phyloP scores from a whole-genome alignment of 2,329 filamentous ascomycete species.

The Aspergillus sp. region DNA sequence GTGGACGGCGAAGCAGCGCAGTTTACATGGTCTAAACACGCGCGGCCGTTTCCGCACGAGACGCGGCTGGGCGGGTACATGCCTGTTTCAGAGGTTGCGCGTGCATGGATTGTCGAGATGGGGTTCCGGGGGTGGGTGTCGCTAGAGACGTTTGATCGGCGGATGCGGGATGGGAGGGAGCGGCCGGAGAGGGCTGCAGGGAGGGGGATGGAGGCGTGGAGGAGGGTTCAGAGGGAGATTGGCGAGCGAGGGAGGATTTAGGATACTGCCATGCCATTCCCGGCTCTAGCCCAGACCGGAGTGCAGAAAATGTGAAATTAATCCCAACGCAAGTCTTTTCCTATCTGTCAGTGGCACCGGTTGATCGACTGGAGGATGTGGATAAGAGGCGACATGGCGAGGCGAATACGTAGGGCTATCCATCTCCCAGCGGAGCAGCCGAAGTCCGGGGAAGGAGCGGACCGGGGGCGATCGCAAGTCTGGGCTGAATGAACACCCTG shows the following conservation, averaged over 20 bases:
- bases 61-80: constrained; percentile 16
- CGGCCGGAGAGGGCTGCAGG: constrained; percentile 9
- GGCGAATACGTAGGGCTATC: too few relatives aligned
- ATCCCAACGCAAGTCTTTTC: too few relatives aligned
- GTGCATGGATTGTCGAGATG: constrained; percentile 20
- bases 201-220: constrained; percentile 12
- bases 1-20: constrained; percentile 17
- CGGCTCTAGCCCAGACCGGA: too few relatives aligned
- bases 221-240: constrained; percentile 7
- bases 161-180: constrained; percentile 14
- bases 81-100: constrained; percentile 19
- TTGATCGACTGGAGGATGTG: too few relatives aligned
- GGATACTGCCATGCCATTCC: too few relatives aligned
- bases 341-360: too few relatives aligned
- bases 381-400: too few relatives aligned
- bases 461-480: too few relatives aligned
- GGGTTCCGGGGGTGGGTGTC: constrained; percentile 24
- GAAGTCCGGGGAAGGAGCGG: too few relatives aligned
- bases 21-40: constrained; percentile 22
- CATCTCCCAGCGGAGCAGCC: too few relatives aligned
- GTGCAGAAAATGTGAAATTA: too few relatives aligned
- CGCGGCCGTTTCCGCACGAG: constrained; percentile 24
- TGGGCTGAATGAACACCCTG: too few relatives aligned
- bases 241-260: not conserved
- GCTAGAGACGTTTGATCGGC: constrained; percentile 23